Conservation (phyloP, 2,329 filamentous ascomycete genomes). For the Emergomyces orientalis region DNA sequence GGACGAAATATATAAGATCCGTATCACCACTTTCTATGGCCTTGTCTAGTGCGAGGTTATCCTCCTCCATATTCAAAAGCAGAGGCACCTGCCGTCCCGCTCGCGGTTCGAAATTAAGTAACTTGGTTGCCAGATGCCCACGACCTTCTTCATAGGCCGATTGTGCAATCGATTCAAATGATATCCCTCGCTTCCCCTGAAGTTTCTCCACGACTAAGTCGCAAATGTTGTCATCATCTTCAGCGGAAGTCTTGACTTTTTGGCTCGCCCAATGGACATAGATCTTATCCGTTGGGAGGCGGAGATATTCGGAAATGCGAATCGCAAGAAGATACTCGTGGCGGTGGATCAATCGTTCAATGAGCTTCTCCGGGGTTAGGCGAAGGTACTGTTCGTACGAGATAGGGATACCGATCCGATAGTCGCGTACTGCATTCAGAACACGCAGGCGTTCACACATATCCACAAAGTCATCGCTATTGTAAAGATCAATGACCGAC, state of each 20-base stretch:
- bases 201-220: slow-evolving; percentile 77
- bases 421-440: slow-evolving; percentile 83
- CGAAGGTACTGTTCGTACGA: slow-evolving; percentile 92
- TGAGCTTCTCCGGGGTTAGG: slow-evolving; percentile 79
- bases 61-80: slow-evolving; percentile 88
- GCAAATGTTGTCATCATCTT: slow-evolving; percentile 82
- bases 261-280: slow-evolving; percentile 96
- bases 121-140: slow-evolving; percentile 74
- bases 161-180: slow-evolving; percentile 86
- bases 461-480: slow-evolving; percentile 96
- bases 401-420: slow-evolving; percentile 78
- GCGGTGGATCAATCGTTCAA: slow-evolving; percentile 74
- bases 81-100: slow-evolving; percentile 94
- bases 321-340: slow-evolving; percentile 87
- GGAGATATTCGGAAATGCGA: slow-evolving; percentile 77
- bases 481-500: slow-evolving; percentile 92
- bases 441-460: slow-evolving; percentile 94
- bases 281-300: slow-evolving; percentile 76
- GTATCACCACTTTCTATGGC: slow-evolving; percentile 93
- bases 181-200: slow-evolving; percentile 80
- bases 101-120: slow-evolving; percentile 87
- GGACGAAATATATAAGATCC: slow-evolving; percentile 81
- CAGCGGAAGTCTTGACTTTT: slow-evolving; percentile 76
- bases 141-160: slow-evolving; percentile 92
- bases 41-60: slow-evolving; percentile 89